A percentile compares a stretch with the other conserved stretches of the same genome.
Evolutionary conservation across 1,284 basidiomycete genomes (phyloP).

Genomic region (Filobasidium uniguttulatum): DNA sequence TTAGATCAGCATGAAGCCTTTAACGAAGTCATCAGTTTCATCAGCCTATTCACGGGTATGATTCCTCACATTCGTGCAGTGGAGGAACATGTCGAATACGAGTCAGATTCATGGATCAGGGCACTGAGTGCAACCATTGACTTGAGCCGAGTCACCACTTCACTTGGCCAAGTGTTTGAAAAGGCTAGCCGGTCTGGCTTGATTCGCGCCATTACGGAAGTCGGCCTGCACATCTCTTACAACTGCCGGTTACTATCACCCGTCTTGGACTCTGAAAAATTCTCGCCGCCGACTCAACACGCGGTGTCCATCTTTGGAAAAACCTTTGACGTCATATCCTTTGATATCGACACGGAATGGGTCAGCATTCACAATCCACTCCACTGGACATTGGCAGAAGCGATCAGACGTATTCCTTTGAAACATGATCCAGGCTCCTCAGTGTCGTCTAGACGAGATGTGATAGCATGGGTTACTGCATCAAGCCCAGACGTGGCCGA

Average conservation of each 20-base stretch:
- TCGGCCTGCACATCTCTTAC: background rate
- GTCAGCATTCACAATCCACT: constrained; percentile 88
- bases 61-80: constrained; percentile 76
- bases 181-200: background rate
- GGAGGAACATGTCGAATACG: constrained; percentile 76
- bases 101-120: constrained; percentile 60
- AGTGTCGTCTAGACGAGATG: background rate
- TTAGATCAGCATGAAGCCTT: constrained; percentile 51
- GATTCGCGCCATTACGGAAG: background rate
- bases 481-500: background rate
- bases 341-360: constrained; percentile 61
- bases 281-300: constrained; percentile 49
- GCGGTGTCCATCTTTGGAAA: constrained; percentile 42
- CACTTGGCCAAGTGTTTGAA: constrained; percentile 7
- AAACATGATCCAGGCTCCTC: constrained; percentile 47
- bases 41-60: constrained; percentile 77
- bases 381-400: constrained; percentile 80
- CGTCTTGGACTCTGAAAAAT: constrained; percentile 52
- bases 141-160: constrained; percentile 53
- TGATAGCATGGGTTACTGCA: background rate
- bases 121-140: constrained; percentile 36
- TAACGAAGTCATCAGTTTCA: constrained; percentile 47
- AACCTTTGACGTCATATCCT: constrained; percentile 53
- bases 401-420: constrained; percentile 65
- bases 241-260: constrained; percentile 21